Base-by-base conservation (phyloP, 148 eudicot genomes). In the Nepenthes mirabilis region DNA sequence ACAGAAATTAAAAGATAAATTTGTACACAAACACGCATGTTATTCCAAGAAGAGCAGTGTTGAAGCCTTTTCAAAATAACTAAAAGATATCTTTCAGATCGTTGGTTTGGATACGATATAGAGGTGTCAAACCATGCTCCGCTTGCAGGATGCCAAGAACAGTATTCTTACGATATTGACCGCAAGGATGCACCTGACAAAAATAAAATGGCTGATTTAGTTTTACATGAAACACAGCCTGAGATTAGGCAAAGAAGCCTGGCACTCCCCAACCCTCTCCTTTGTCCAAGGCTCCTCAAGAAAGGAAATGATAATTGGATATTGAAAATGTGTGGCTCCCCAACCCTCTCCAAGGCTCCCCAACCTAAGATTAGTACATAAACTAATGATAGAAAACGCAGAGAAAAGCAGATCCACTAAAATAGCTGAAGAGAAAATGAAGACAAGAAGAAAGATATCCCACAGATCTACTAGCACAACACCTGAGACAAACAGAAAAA, bases 101-200 rank as follows among this genome's bases (percentile, higher is more conserved):
- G 54, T 37, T 11, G 52, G 14, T 34, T 37, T 11, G 96, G 96
- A 93, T 93, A 93, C 98, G 98, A 61, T 82, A 93, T 37, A 93
- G 67, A 65, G 98, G 87, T 60, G 91, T 80, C 62, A 93, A 74
- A 45, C 73, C 96, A 71, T 84, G 80, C 81, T 93, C 89, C 32
- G 98, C 98, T 66, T 93, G 79, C 59, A 93, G 98, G 58, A 93
- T 93, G 64, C 96, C 95, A 48, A 93, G 85, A 53, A 93, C 80
- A 8, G 98, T 93, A 61, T 93, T 93, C 78, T 93, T 93, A 64
- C 96, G 89, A 71, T 93, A 93, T 70, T 93, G 98, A 55, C 98
- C 98, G 70, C 96, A 93, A 34, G 96, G 87, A 74, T 88, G 98
- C 63, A 93, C 98, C 98, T 93, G 67, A 63, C 12, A 7, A 59